phyloP scores from a whole-genome alignment of 2,329 filamentous ascomycete species.

The Sphaceloma murrayae region DNA sequence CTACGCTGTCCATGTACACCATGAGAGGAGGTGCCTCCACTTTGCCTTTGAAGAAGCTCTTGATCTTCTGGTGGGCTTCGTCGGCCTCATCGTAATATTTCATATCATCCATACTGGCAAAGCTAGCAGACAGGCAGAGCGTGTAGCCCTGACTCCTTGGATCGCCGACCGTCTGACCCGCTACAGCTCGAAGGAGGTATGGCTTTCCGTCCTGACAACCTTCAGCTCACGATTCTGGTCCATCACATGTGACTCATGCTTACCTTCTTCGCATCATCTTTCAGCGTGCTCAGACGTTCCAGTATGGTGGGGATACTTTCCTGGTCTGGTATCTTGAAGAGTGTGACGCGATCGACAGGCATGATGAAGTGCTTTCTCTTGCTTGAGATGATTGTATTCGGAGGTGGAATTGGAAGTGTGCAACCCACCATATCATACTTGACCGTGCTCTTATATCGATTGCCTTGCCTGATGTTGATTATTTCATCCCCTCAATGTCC shows the following conservation, averaged over 20 bases:
- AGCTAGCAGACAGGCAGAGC: conserved; percentile 52
- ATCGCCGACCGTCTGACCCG: conserved; percentile 47
- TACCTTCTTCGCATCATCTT: conserved; percentile 38
- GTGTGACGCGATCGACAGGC: conserved; percentile 41
- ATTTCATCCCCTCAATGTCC: conserved; percentile 10
- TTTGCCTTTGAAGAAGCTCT: conserved; percentile 29
- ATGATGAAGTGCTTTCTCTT: conserved; percentile 19
- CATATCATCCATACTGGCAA: conserved; percentile 57
- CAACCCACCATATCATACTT: not conserved
- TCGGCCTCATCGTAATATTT: conserved; percentile 57
- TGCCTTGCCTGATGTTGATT: too few species aligned
- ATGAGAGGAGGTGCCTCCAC: conserved; percentile 18
- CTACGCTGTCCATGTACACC: conserved; percentile 17
- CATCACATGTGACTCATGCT: not conserved
- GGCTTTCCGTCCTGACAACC: conserved; percentile 55
- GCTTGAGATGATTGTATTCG: not conserved
- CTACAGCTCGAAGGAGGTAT: conserved; percentile 55
- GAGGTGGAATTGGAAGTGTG: not conserved
- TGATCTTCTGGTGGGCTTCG: conserved; percentile 46
- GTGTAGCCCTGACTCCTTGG: conserved; percentile 57
- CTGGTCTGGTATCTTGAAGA: conserved; percentile 45
- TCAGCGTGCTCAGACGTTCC: conserved; percentile 37
- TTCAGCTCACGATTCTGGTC: not conserved
- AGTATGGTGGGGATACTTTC: conserved; percentile 36
- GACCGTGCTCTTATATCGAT: conserved; percentile 1